Percentiles rank a stretch among this genome's conserved stretches.
Evolutionary conservation across 768 basidiomycete genomes (phyloP).

Genomic region (Amanita subjunquillea): DNA sequence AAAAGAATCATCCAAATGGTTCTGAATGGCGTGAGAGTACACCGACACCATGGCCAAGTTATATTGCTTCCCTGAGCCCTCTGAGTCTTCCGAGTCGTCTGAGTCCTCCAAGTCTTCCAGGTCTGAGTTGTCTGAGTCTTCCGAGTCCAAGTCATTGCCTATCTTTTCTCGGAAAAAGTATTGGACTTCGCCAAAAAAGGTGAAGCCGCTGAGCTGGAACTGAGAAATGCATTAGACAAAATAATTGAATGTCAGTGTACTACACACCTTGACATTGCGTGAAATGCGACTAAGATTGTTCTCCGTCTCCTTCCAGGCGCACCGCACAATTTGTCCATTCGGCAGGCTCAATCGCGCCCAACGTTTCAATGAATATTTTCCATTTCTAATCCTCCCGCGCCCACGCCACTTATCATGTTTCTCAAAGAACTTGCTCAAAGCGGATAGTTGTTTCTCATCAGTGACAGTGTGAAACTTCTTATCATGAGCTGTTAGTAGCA

Average conservation of each 20-base stretch:
- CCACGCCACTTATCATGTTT: background rate
- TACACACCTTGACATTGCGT: background rate
- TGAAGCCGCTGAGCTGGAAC: background rate
- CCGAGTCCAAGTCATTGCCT: background rate
- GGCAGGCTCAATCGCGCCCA: conserved; percentile 26
- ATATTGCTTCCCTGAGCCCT: background rate
- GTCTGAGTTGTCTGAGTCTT: background rate
- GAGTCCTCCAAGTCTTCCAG: background rate
- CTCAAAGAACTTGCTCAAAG: background rate
- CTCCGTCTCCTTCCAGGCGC: conserved; percentile 18
- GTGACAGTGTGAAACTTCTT: background rate
- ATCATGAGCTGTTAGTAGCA: background rate
- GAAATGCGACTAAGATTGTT: background rate
- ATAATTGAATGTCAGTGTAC: background rate
- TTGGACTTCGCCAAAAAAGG: background rate
- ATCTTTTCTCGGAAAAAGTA: background rate
- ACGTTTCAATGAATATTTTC: conserved; percentile 5
- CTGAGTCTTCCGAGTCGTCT: no score
- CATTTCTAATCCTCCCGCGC: background rate
- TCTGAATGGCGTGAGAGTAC: background rate
- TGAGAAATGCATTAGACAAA: background rate
- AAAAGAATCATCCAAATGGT: background rate
- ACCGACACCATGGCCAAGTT: background rate
- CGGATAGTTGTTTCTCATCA: background rate
- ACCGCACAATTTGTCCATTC: conserved; percentile 26